Conservation (phyloP, 2,329 filamentous ascomycete genomes). For the Dothistroma septosporum region DNA sequence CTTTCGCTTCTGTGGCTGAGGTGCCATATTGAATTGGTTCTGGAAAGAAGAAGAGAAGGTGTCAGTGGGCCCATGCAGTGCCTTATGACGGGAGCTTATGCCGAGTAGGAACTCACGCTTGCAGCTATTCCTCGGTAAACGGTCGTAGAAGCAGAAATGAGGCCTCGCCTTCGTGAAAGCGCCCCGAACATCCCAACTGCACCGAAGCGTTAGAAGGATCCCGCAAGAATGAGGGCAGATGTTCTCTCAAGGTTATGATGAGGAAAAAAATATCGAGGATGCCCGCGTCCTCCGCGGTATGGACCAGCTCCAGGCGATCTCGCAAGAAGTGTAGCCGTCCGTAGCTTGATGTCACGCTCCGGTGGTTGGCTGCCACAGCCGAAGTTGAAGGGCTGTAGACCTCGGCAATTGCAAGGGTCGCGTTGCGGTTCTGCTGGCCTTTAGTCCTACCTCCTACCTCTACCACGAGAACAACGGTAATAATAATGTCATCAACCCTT, state of each 20-base stretch:
- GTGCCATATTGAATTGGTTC: slow-evolving; percentile 30
- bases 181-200: slow-evolving; percentile 28
- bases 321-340: neutral
- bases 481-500: neutral
- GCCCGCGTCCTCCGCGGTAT: slow-evolving; percentile 13
- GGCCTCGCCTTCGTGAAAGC: slow-evolving; percentile 23
- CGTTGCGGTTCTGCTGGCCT: neutral
- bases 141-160: slow-evolving; percentile 19
- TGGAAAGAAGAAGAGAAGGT: slow-evolving; percentile 5
- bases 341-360: neutral
- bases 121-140: slow-evolving; percentile 25
- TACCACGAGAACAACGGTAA: neutral
- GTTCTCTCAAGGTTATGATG: slow-evolving; percentile 5
- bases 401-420: neutral
- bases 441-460: neutral
- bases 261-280: neutral
- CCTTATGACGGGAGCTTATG: slow-evolving; percentile 3
- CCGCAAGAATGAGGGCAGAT: neutral
- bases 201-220: slow-evolving; percentile 7
- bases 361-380: neutral
- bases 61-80: slow-evolving; percentile 3
- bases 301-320: slow-evolving; percentile 3
- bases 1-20: slow-evolving; percentile 36
- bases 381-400: neutral
- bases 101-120: slow-evolving; percentile 17